A percentile compares a stretch with the other conserved stretches of the same genome.
Evolutionary conservation across 768 basidiomycete genomes (phyloP).

Genomic region (Gelatoporia subvermispora): DNA sequence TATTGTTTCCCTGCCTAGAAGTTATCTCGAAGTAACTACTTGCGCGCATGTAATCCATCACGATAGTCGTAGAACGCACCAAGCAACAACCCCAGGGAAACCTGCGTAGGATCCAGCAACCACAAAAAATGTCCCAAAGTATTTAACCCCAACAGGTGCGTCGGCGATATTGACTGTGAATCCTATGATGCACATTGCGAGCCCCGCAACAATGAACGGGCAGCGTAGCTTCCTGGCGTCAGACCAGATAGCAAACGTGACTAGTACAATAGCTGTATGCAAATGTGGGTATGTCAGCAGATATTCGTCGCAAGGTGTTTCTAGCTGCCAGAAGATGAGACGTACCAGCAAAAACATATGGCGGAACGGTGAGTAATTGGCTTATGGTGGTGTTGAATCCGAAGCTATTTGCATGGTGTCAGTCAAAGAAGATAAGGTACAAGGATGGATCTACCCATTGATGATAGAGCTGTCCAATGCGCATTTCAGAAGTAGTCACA

Average conservation of each 20-base stretch:
- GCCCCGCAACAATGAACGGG: constrained; percentile 51
- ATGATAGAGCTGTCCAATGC: constrained; percentile 50
- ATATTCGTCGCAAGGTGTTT: not conserved
- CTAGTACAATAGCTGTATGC: constrained; percentile 44
- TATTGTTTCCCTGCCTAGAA: constrained; percentile 58
- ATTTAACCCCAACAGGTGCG: constrained; percentile 50
- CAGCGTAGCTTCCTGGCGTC: constrained; percentile 51
- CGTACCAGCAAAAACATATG: constrained; percentile 58
- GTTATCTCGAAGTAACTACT: too few relatives aligned
- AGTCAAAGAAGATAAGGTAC: too few relatives aligned
- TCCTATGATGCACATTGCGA: constrained; percentile 48
- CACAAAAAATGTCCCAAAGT: constrained; percentile 67
- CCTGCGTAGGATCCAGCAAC: constrained; percentile 58
- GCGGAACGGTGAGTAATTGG: constrained; percentile 63
- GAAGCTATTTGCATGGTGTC: constrained; percentile 34
- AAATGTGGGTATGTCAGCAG: not conserved
- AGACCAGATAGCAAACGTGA: constrained; percentile 51
- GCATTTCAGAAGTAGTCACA: not conserved
- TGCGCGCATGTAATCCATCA: not conserved
- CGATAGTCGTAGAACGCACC: constrained; percentile 33
- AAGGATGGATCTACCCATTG: constrained; percentile 30
- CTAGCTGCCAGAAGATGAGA: not conserved
- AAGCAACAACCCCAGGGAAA: constrained; percentile 57
- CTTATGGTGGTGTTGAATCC: constrained; percentile 51
- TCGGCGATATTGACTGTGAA: constrained; percentile 60